Conservation (phyloP, 2,329 filamentous ascomycete genomes). For the Penicillium hordei region DNA sequence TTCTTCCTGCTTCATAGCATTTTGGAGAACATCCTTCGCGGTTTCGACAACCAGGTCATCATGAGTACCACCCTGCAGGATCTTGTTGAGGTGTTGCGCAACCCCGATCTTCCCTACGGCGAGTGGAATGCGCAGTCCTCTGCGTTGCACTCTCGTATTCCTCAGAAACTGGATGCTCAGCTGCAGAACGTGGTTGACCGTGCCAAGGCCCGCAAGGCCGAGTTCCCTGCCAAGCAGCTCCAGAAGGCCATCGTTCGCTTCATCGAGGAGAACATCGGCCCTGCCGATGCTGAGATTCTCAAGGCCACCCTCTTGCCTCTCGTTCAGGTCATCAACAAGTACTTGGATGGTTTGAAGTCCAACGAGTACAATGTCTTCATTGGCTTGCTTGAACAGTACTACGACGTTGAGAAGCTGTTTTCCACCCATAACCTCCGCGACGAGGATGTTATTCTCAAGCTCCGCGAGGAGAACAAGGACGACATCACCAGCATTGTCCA, state of each 20-base stretch:
- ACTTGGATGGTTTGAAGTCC: conserved; percentile 82
- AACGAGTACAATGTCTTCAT: conserved; percentile 85
- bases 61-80: conserved; percentile 86
- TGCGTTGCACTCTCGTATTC: conserved; percentile 95
- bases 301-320: conserved; percentile 73
- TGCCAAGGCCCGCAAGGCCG: conserved; percentile 70
- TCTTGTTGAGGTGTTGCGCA: conserved; percentile 83
- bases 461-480: conserved; percentile 95
- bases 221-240: conserved; percentile 90
- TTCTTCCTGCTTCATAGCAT: conserved; percentile 76
- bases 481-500: conserved; percentile 82
- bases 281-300: conserved; percentile 71
- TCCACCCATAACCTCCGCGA: conserved; percentile 80
- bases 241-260: conserved; percentile 83
- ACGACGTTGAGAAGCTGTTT: conserved; percentile 81
- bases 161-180: conserved; percentile 80
- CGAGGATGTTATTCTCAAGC: conserved; percentile 88
- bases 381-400: conserved; percentile 76
- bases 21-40: conserved; percentile 82
- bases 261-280: conserved; percentile 77
- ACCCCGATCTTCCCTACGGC: conserved; percentile 88
- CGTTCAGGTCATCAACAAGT: conserved; percentile 72
- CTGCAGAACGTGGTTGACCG: conserved; percentile 85
- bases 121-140: conserved; percentile 97
- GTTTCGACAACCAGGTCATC: conserved; percentile 96